Percentiles rank a stretch among this genome's conserved stretches.
These are phyloP conservation scores for Pouteria campechiana DNA, from an alignment of 179 eudicot species.

Conservation along the genomic window DNA sequence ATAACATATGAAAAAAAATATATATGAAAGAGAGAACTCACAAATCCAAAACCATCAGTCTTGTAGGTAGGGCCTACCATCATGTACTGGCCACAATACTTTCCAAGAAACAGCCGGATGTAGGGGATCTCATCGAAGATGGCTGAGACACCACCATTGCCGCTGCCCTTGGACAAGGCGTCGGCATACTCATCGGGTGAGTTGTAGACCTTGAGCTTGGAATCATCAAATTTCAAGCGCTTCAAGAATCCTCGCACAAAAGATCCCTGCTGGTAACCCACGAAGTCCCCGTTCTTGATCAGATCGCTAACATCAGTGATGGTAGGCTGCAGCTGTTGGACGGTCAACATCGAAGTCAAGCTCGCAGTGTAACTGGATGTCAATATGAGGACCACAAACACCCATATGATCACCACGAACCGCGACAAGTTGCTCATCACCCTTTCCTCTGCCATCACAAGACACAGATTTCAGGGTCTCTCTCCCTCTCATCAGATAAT, in stretches of 20 bases:
- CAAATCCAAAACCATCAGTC: slow-evolving; percentile 52
- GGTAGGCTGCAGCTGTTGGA: slow-evolving; percentile 26
- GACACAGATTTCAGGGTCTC: not conserved
- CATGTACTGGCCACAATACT: slow-evolving; percentile 31
- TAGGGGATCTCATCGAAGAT: slow-evolving; percentile 49
- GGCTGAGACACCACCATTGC: slow-evolving; percentile 33
- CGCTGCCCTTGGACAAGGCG: slow-evolving; percentile 24
- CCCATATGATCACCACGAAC: slow-evolving; percentile 49
- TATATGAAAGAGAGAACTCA: slow-evolving; percentile 7
- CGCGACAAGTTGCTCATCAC: slow-evolving; percentile 37
- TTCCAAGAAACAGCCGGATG: slow-evolving; percentile 21
- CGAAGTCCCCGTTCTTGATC: slow-evolving; percentile 8
- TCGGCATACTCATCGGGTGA: slow-evolving; percentile 14
- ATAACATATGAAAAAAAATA: not conserved
- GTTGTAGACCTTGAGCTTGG: slow-evolving; percentile 13
- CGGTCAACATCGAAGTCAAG: slow-evolving; percentile 42
- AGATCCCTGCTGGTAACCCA: slow-evolving; percentile 32
- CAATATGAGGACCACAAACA: slow-evolving; percentile 36
- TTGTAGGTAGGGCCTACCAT: slow-evolving; percentile 23
- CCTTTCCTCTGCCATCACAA: slow-evolving; percentile 21
- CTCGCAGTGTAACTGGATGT: slow-evolving; percentile 52
- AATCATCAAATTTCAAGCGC: slow-evolving; percentile 9
- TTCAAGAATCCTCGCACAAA: slow-evolving; percentile 22
- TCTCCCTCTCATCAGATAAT: too few relatives aligned
- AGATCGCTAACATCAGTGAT: slow-evolving; percentile 16